Evolutionary conservation across 768 basidiomycete genomes (phyloP).

Genomic region (Tylopilus subfusipes): DNA sequence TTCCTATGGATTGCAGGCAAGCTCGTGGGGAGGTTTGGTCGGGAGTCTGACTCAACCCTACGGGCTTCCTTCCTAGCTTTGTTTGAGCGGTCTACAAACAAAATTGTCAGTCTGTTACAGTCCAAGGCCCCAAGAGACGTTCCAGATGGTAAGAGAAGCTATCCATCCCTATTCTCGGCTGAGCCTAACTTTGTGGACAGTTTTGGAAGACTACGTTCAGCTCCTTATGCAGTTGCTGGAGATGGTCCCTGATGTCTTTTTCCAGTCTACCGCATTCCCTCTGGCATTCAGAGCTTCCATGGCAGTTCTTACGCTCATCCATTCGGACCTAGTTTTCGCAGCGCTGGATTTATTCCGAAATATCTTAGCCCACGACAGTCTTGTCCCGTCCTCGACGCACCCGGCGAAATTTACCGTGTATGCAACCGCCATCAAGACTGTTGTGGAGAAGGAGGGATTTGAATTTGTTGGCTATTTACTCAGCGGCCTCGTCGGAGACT

Average conservation of each 20-base stretch:
- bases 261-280: slow-evolving; percentile 75
- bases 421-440: slow-evolving; percentile 55
- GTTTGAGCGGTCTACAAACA: slow-evolving; percentile 74
- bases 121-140: slow-evolving; percentile 66
- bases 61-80: slow-evolving; percentile 55
- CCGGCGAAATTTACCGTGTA: slow-evolving; percentile 63
- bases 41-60: slow-evolving; percentile 54
- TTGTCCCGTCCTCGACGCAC: slow-evolving; percentile 44
- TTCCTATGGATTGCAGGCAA: slow-evolving; percentile 96
- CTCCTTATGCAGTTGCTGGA: slow-evolving; percentile 68
- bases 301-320: slow-evolving; percentile 76
- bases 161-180: background rate
- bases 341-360: slow-evolving; percentile 76
- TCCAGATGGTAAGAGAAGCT: slow-evolving; percentile 77
- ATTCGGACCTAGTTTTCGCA: slow-evolving; percentile 77
- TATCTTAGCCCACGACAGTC: slow-evolving; percentile 72
- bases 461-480: slow-evolving; percentile 68
- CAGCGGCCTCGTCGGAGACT: slow-evolving; percentile 78
- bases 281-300: slow-evolving; percentile 73
- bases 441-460: slow-evolving; percentile 68
- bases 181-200: slow-evolving; percentile 39
- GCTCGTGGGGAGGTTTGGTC: slow-evolving; percentile 71
- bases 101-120: slow-evolving; percentile 64
- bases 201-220: slow-evolving; percentile 92
- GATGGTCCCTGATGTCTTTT: slow-evolving; percentile 68